phyloP scores from a whole-genome alignment of 2,329 filamentous ascomycete genomes.

The Nemania diffusa region DNA sequence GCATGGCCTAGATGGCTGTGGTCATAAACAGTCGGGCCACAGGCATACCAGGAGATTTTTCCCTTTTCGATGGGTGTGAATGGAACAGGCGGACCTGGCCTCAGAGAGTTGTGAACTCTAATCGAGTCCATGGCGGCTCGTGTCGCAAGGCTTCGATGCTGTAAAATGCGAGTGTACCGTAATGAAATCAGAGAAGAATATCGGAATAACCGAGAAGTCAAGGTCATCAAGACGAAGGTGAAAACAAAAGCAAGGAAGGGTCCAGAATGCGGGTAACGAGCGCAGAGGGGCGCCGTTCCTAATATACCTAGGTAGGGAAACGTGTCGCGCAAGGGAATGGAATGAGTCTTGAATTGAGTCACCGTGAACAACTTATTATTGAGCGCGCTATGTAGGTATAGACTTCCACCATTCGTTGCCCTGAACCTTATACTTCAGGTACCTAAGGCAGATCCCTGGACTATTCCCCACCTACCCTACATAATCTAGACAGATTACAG shows the following conservation, averaged over 20 bases:
- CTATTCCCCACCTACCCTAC: conserved; percentile 30
- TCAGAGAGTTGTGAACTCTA: conserved; percentile 83
- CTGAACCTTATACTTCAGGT: conserved; percentile 2
- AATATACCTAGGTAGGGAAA: conserved; percentile 7
- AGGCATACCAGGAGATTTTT: conserved; percentile 87
- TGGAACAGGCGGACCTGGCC: conserved; percentile 74
- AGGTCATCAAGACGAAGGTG: conserved; percentile 34
- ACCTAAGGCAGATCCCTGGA: background rate
- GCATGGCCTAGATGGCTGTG: conserved; percentile 83
- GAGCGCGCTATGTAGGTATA: no score
- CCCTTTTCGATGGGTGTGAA: conserved; percentile 78
- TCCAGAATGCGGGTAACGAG: background rate
- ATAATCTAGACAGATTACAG: no score
- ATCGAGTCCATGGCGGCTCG: conserved; percentile 64
- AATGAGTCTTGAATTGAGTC: conserved; percentile 31
- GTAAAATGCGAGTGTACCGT: conserved; percentile 42
- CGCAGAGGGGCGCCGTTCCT: no score
- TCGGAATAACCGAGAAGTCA: conserved; percentile 36
- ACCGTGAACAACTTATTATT: conserved; percentile 21
- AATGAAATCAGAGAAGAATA: conserved; percentile 45
- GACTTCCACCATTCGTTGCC: conserved; percentile 17
- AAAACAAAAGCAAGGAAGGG: background rate
- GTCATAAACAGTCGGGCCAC: conserved; percentile 85
- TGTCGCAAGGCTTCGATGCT: conserved; percentile 50
- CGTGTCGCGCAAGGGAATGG: conserved; percentile 26